phyloP scores from a whole-genome alignment of 805 yeast genomes.

The Huiozyma sinensis region DNA sequence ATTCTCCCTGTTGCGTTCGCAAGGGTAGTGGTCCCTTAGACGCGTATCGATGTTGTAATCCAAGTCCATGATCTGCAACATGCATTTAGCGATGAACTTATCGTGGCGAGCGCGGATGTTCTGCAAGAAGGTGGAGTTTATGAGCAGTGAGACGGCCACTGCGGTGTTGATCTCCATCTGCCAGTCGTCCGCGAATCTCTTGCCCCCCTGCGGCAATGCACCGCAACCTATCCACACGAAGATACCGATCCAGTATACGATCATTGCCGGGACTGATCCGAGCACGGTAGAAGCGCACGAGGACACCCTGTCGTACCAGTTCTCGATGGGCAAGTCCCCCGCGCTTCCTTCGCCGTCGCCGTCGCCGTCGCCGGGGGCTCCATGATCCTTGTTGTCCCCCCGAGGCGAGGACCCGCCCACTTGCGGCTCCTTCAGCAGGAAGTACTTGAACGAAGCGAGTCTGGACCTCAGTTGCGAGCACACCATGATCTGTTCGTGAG shows the following conservation, averaged over 20 bases:
- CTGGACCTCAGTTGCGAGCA: constrained; percentile 25
- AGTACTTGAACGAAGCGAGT: constrained; percentile 13
- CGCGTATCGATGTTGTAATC: constrained; percentile 25
- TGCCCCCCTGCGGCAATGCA: constrained; percentile 19
- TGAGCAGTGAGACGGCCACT: constrained; percentile 28
- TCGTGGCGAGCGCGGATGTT: constrained; percentile 33
- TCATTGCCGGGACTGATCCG: constrained; percentile 27
- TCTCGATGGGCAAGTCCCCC: constrained; percentile 17
- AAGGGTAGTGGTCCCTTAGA: constrained; percentile 9
- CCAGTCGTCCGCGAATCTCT: constrained; percentile 29
- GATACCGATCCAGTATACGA: constrained; percentile 31
- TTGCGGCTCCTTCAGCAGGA: constrained; percentile 4
- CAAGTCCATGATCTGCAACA: constrained; percentile 14
- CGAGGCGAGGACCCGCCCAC: too few relatives aligned
- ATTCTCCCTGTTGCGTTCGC: constrained; percentile 9
- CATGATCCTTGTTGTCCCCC: not conserved
- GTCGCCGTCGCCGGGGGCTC: not conserved
- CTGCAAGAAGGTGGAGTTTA: constrained; percentile 31
- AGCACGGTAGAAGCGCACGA: constrained; percentile 16
- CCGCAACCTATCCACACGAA: constrained; percentile 33
- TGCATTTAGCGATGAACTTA: constrained; percentile 17
- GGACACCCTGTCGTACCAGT: constrained; percentile 29
- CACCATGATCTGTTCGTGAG: constrained; percentile 20
- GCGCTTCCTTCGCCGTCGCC: not conserved
- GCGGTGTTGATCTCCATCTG: constrained; percentile 36